These are phyloP conservation scores for Lolium rigidum DNA, from an alignment of 176 grass and related monocot species.

Conservation along the genomic window DNA sequence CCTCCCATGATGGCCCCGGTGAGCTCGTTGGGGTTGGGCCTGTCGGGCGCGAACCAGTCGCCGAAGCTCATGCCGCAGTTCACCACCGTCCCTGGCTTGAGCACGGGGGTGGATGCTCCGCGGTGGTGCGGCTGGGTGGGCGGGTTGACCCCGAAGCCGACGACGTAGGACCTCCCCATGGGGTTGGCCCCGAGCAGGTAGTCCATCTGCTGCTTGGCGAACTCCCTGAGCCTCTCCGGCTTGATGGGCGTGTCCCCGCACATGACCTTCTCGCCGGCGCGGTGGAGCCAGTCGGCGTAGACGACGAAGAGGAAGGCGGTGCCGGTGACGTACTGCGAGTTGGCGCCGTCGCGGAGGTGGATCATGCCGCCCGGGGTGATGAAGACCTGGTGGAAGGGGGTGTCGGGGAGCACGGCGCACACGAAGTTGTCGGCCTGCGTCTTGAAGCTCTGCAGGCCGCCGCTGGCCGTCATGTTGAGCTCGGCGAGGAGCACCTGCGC, in stretches of 20 bases:
- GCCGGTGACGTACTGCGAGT: constrained; percentile 86
- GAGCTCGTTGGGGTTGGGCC: constrained; percentile 81
- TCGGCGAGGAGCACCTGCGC: constrained; percentile 83
- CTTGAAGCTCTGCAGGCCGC: constrained; percentile 74
- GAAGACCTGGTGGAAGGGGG: constrained; percentile 74
- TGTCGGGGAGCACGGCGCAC: constrained; percentile 84
- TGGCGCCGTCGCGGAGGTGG: constrained; percentile 96
- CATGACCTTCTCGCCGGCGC: constrained; percentile 56
- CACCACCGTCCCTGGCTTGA: constrained; percentile 20
- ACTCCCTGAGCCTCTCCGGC: constrained; percentile 60
- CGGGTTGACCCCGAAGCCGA: constrained; percentile 70
- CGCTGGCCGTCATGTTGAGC: constrained; percentile 59
- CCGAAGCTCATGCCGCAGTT: constrained; percentile 84
- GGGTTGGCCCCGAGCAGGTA: constrained; percentile 91
- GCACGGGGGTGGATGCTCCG: constrained; percentile 69
- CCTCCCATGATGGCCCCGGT: constrained; percentile 92
- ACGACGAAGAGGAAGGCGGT: constrained; percentile 75
- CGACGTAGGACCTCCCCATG: constrained; percentile 72
- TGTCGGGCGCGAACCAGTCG: constrained; percentile 64
- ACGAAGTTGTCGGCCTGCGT: constrained; percentile 85
- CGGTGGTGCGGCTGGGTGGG: constrained; percentile 88
- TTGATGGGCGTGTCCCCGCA: constrained; percentile 60
- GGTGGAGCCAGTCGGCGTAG: constrained; percentile 74
- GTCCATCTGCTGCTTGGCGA: constrained; percentile 94
- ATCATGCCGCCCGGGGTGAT: constrained; percentile 83